Percentiles rank a stretch among this genome's conserved stretches.
These are phyloP conservation scores for Fusarium verticillioides DNA, from an alignment of 2,329 filamentous ascomycete species.

Conservation along the genomic window DNA sequence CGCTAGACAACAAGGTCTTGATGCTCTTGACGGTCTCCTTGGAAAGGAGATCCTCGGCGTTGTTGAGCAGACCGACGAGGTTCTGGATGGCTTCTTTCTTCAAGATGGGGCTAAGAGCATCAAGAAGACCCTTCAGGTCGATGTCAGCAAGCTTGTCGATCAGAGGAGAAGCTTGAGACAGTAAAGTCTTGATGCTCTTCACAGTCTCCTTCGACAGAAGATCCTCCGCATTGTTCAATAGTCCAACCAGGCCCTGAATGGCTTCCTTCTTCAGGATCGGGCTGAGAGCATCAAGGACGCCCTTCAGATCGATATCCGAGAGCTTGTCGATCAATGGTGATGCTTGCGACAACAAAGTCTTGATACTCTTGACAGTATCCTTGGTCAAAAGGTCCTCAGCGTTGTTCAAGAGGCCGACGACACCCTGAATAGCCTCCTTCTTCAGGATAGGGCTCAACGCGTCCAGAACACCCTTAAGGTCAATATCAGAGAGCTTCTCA, in stretches of 20 bases:
- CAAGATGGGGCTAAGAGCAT: constrained; percentile 51
- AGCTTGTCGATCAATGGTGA: constrained; percentile 42
- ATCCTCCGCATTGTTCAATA: constrained; percentile 43
- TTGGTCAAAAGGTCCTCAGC: constrained; percentile 6
- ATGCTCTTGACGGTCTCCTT: constrained; percentile 31
- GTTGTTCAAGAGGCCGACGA: neutral
- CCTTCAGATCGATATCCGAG: constrained; percentile 49
- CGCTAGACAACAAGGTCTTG: constrained; percentile 33
- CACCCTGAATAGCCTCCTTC: constrained; percentile 18
- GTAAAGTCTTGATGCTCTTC: constrained; percentile 32
- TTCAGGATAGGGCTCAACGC: constrained; percentile 3
- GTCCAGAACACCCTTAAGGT: neutral
- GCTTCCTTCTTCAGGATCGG: constrained; percentile 44
- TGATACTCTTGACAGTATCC: constrained; percentile 15
- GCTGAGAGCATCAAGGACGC: constrained; percentile 41
- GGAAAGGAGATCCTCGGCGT: constrained; percentile 45
- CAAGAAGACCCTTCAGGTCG: constrained; percentile 46
- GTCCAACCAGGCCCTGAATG: constrained; percentile 42
- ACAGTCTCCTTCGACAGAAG: constrained; percentile 36
- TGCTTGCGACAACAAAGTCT: neutral
- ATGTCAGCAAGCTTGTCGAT: constrained; percentile 45
- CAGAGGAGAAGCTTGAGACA: constrained; percentile 31
- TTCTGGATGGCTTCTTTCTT: constrained; percentile 46
- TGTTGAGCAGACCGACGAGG: constrained; percentile 46
- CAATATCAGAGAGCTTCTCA: constrained; percentile 1